Evolutionary conservation across 2,329 filamentous ascomycete genomes (phyloP), one percentile per base, ranked within the genome.

Genomic region (Paraconiothyrium brasiliense): DNA sequence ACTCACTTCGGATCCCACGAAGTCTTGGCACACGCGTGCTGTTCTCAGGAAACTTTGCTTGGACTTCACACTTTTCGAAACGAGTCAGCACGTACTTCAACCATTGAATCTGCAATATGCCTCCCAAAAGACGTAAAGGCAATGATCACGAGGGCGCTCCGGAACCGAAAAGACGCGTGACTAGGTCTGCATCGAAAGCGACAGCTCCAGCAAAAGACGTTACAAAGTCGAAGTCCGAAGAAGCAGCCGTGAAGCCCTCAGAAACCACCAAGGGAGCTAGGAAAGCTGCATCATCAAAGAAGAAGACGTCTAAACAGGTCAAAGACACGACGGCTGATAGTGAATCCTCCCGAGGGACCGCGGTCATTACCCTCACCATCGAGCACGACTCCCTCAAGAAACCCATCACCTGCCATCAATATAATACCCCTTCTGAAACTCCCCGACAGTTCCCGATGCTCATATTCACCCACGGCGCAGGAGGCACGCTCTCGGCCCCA

Each of bases 401-500:
- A 3, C 65, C 70, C 2, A 62, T 74, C 10, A 47, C 59, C 51
- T 73, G 69, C 59, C 65, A 72, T 7, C 41, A 57, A 8, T 75
- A 75, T 55, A 27, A 39, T 10, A 16, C 43, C 0, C 27, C 61
- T 0, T 16, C 56, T 10, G 37, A 49, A 13, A 2, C 58, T 27
- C 10, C 30, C 14, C 13, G 60, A 11, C 34, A 41, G 8, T 14
- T 35, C 0, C 35, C 54, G 49, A 49, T 44, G 10, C 67, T 82
- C 1, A 73, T 83, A 32, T 83, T 81, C 69, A 83, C 81, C 37
- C 81, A 83, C 62, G 81, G 81, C 58, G 81, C 81, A 51, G 80
- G 80, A 30, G 81, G 81, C 52, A 79, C 76, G 1, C 73, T 82
- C 48, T 68, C 71, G 35, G 71, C 73, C 32, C 73, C 79, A 8